A percentile compares a stretch with the other conserved stretches of the same genome.
phyloP scores from a whole-genome alignment of 768 basidiomycete genomes.

The Kwoniella heveanensis region DNA sequence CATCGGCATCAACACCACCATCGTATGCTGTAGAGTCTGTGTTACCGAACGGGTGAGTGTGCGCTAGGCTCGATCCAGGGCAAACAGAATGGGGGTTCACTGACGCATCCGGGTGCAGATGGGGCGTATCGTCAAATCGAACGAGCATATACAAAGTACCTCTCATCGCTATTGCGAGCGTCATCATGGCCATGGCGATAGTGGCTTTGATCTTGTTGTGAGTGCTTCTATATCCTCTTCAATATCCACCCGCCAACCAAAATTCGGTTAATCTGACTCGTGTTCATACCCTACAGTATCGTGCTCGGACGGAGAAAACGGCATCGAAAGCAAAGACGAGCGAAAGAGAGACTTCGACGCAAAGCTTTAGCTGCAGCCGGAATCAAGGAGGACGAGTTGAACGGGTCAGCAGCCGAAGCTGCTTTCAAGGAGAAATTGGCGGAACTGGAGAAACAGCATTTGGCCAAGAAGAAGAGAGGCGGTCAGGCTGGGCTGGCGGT shows the following conservation, averaged over 20 bases:
- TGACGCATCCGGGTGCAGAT: constrained; percentile 20
- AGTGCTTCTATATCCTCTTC: constrained; percentile 16
- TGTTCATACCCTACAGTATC: constrained; percentile 29
- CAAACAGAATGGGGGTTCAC: not conserved
- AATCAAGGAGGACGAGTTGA: constrained; percentile 30
- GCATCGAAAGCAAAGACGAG: constrained; percentile 43
- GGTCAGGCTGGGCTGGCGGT: constrained; percentile 29
- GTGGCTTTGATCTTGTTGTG: constrained; percentile 45
- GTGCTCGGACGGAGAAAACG: constrained; percentile 47
- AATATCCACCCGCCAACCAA: not conserved
- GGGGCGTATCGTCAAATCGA: constrained; percentile 48
- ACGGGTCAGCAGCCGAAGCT: constrained; percentile 28
- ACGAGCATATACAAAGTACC: constrained; percentile 52
- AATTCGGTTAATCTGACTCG: not conserved
- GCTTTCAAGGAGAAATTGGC: constrained; percentile 39
- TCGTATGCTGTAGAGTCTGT: constrained; percentile 42
- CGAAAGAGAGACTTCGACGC: constrained; percentile 37
- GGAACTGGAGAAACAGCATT: constrained; percentile 39
- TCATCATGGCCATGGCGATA: constrained; percentile 47
- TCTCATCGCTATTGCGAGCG: constrained; percentile 47
- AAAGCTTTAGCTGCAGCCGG: constrained; percentile 47
- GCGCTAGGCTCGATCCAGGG: not conserved
- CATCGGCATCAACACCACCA: constrained; percentile 4
- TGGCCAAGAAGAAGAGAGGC: constrained; percentile 26
- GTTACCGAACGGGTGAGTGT: constrained; percentile 43